Evolutionary conservation across 208 protist genomes (phyloP).

Genomic region (Strigomonas galati): DNA sequence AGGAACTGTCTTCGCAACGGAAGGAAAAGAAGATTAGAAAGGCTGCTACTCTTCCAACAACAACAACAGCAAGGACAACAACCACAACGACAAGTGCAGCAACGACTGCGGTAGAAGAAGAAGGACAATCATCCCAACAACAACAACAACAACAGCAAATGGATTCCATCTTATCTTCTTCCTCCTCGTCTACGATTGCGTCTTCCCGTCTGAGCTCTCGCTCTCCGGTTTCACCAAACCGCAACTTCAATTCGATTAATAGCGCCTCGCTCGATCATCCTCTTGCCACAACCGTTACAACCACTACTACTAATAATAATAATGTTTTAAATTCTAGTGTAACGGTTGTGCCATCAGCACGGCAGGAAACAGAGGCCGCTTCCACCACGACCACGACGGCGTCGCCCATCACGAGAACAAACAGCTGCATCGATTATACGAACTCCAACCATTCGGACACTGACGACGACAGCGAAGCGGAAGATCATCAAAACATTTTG

Average conservation of each 20-base stretch:
- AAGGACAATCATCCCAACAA: background rate
- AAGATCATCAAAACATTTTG: too few species aligned
- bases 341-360: background rate
- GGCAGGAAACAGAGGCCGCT: background rate
- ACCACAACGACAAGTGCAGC: background rate
- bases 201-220: background rate
- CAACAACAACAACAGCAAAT: too few species aligned
- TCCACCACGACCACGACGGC: background rate
- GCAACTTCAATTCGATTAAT: background rate
- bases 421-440: background rate
- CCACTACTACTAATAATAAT: background rate
- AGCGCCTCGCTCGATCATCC: background rate
- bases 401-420: background rate
- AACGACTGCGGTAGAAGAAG: too few species aligned
- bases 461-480: background rate
- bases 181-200: background rate
- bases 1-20: too few species aligned
- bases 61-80: background rate
- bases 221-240: background rate
- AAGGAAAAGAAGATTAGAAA: background rate
- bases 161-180: too few species aligned
- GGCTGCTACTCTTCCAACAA: background rate
- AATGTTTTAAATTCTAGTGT: too few species aligned
- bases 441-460: background rate
- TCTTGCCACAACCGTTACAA: background rate